Conservation (phyloP, 352 stramenopile species). For the Saprolegnia parasitica region DNA sequence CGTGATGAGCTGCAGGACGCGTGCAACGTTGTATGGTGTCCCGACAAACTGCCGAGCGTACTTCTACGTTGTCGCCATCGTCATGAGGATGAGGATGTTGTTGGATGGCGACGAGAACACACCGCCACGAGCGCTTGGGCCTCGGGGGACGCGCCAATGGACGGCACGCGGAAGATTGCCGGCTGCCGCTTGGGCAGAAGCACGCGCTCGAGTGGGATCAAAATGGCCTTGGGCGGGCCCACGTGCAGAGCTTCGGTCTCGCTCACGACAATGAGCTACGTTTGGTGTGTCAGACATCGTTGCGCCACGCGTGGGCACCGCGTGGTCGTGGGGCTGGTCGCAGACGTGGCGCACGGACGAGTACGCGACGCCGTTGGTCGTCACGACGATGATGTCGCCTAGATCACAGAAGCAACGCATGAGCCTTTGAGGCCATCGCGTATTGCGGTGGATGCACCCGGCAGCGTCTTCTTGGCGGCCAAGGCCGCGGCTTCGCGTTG, state of each 20-base stretch:
- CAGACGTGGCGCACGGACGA: constrained; percentile 6
- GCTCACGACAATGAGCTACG: constrained; percentile 21
- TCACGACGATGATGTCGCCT: constrained; percentile 26
- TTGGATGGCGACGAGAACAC: too few species aligned
- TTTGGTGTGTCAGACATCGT: too few species aligned
- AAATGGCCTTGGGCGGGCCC: neutral
- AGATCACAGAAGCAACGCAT: neutral
- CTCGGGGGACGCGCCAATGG: neutral
- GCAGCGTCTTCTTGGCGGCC: neutral
- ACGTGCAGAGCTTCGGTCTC: constrained; percentile 17
- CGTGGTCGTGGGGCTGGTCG: constrained; percentile 19
- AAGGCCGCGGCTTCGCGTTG: constrained; percentile 7
- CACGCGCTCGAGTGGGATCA: constrained; percentile 17
- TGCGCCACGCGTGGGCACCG: neutral
- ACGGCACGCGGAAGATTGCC: constrained; percentile 19
- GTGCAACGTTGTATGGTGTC: constrained; percentile 13
- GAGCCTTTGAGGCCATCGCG: neutral
- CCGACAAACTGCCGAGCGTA: constrained; percentile 12
- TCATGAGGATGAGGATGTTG: neutral
- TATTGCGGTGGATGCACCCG: neutral
- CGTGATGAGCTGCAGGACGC: neutral
- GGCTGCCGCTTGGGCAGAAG: constrained; percentile 22
- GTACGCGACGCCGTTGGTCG: constrained; percentile 11
- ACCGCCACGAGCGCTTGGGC: constrained; percentile 10
- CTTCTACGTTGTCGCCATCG: neutral